Evolutionary conservation across 441 rosid genomes (phyloP).

Genomic region (Gossypium trilobum): DNA sequence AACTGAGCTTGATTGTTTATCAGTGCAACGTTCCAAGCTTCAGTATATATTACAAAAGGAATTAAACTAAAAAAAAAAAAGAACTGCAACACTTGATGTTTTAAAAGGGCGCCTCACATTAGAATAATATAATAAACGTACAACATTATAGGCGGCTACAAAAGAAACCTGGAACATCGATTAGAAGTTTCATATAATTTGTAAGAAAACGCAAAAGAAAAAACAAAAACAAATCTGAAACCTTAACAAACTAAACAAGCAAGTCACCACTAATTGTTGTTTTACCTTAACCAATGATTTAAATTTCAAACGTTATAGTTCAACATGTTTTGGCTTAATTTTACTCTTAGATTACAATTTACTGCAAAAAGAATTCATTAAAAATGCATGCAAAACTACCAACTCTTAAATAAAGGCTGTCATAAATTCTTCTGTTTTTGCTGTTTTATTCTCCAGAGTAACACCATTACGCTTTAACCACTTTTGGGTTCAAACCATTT

Average conservation of each 20-base stretch:
- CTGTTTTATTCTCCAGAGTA: background rate
- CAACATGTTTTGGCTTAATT: background rate
- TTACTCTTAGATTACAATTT: background rate
- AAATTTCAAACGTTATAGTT: background rate
- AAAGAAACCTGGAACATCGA: background rate
- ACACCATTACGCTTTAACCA: background rate
- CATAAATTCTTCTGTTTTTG: background rate
- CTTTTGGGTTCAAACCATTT: background rate
- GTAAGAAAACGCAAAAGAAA: background rate
- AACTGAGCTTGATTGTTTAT: constrained; percentile 7
- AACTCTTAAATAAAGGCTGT: background rate
- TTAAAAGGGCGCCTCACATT: background rate
- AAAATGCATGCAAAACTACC: background rate
- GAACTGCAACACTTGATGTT: background rate
- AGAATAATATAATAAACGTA: background rate
- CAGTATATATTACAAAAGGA: background rate
- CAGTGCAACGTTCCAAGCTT: background rate
- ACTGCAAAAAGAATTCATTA: background rate
- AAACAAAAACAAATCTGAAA: background rate
- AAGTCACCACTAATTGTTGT: background rate
- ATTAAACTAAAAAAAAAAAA: background rate
- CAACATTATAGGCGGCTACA: background rate
- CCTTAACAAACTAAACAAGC: background rate
- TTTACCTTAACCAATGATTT: background rate
- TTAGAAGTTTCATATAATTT: background rate